phyloP scores from a whole-genome alignment of 345 rosid genomes.

The Dipteronia sinensis region DNA sequence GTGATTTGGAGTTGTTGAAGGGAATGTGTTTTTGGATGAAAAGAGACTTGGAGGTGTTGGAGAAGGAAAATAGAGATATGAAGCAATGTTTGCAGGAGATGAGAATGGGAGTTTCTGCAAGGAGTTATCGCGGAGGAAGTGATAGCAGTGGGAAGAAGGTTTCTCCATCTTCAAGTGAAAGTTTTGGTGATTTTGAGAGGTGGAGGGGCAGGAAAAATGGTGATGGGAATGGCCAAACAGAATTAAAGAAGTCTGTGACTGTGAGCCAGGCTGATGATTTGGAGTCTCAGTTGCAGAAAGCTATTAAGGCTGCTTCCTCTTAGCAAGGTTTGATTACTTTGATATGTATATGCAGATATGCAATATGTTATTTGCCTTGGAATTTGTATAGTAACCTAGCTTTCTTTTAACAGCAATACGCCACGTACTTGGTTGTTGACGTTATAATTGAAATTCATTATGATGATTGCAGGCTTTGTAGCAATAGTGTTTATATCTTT shows the following conservation, averaged over 20 bases:
- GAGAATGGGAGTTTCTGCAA: constrained; percentile 27
- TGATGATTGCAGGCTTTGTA: not conserved
- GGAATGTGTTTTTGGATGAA: constrained; percentile 56
- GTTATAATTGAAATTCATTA: not conserved
- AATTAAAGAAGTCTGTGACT: constrained; percentile 34
- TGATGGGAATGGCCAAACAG: constrained; percentile 30
- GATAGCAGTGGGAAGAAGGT: constrained; percentile 33
- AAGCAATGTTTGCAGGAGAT: constrained; percentile 51
- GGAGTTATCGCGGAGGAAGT: constrained; percentile 19
- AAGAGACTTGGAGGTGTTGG: constrained; percentile 56
- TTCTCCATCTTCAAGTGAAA: constrained; percentile 25
- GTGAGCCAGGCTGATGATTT: constrained; percentile 36
- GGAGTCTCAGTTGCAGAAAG: constrained; percentile 60
- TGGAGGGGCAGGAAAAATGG: constrained; percentile 38
- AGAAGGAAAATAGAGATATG: constrained; percentile 54
- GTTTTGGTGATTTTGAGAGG: constrained; percentile 38
- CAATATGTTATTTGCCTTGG: not conserved
- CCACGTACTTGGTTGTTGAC: not conserved
- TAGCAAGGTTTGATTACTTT: constrained; percentile 23
- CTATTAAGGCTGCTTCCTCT: constrained; percentile 55
- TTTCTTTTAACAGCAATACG: not conserved
- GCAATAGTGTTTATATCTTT: not conserved
- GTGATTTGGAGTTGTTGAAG: constrained; percentile 50
- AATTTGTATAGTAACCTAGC: constrained; percentile 10
- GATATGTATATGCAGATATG: constrained; percentile 1